Base-by-base conservation (phyloP, 768 basidiomycete species). In the Kwoniella heveanensis region DNA sequence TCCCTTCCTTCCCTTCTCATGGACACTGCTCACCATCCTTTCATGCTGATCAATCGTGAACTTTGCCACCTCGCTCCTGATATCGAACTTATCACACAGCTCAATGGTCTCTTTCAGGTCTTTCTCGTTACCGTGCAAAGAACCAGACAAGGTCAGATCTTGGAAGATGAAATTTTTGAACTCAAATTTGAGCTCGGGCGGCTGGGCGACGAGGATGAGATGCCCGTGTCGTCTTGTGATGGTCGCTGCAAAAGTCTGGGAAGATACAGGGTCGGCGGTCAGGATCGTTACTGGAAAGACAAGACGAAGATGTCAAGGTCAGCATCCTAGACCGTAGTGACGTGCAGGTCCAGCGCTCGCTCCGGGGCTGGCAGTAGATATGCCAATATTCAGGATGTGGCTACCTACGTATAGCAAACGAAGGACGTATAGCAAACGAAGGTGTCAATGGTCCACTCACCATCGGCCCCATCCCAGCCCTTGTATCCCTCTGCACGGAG, bases 381-480 rank as follows among this genome's bases (percentile, higher is more conserved):
- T n/a, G n/a, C n/a, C n/a, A n/a, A n/a, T n/a, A n/a, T n/a, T n/a
- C n/a, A n/a, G n/a, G n/a, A n/a, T n/a, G n/a, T n/a, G n/a, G n/a
- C n/a, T n/a, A n/a, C n/a, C n/a, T n/a, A n/a, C n/a, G n/a, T n/a
- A n/a, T n/a, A n/a, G n/a, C n/a, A n/a, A n/a, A n/a, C n/a, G n/a
- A n/a, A n/a, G n/a, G n/a, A n/a, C n/a, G n/a, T n/a, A n/a, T n/a
- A n/a, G n/a, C n/a, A n/a, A n/a, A 54, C 21, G 29, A 21, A 30
- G 9, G 44, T 24, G 17, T 44, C 39, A 7, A 50, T n/a, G n/a
- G n/a, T n/a, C 13, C 32, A 57, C 65, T 60, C 27, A 67, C 69
- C 69, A 54, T 70, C 69, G 4, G 46, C 65, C 7, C 66, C 69
- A 12, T 49, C 48, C 59, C 66, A 61, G 37, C 66, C 63, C 27